Evolutionary conservation across 768 basidiomycete genomes (phyloP), one percentile per base, ranked within the genome.

Genomic region (Gelatoporia subvermispora): DNA sequence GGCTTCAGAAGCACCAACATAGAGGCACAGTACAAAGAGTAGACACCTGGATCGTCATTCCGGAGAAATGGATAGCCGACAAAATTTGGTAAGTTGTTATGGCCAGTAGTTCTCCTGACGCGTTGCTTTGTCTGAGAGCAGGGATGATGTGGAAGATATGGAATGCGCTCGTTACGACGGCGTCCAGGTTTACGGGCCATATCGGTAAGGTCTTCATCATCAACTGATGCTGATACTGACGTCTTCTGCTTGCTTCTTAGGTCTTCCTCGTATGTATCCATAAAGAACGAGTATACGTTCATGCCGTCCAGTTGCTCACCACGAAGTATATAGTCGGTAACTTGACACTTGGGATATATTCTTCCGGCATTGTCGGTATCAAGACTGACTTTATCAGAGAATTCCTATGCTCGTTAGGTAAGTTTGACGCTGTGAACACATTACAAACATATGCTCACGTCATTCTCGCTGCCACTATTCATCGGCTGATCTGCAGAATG

Each of bases 1-100:
- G 70, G 73, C 34, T 61, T 63, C 4, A 74, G 49, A 2, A 73
- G 56, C 36, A 65, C 42, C 0, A 74, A 51, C 49, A 72, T 68
- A 0, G 28, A 57, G 3, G 72, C 71, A 31, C 57, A 67, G 40
- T 72, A 76, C 10, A 70, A 64, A 0, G 50, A 24, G 1, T 54
- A 35, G 2, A 24, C 25, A 0, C 60, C 58, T 1, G 41, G 16
- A 21, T 69, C 60, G 45, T 72, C 56, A 0, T 45, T 7, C 0
- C 53, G 23, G 2, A 72, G 68, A 45, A 75, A 70, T 17, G 52
- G 71, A 0, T 42, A 55, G 0, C 73, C 74, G 15, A 69, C 50
- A 41, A 74, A 57, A 20, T 64, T 55, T 0, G 68, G 67, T 2
- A 73, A 13, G 0, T 57, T 68, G 16, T 70, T 67, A 47, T 72